Conservation (phyloP, 352 stramenopile species). For the Pythium folliculosum region DNA sequence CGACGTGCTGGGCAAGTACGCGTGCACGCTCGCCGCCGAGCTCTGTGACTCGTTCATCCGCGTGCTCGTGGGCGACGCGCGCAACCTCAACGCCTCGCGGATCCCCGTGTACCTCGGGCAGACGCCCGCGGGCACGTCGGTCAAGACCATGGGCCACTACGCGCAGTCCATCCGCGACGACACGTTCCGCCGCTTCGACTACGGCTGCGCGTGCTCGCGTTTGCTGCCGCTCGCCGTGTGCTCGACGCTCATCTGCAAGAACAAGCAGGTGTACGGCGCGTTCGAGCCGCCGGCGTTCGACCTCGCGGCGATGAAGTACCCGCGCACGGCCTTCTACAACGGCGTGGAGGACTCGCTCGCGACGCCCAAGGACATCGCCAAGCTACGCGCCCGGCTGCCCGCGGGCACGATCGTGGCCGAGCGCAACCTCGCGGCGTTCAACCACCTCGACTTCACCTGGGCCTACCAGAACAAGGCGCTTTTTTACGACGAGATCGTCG, state of each 20-base stretch:
- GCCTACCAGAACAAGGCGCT: slow-evolving; percentile 23
- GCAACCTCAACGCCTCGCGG: slow-evolving; percentile 53
- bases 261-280: slow-evolving; percentile 51
- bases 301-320: slow-evolving; percentile 50
- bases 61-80: slow-evolving; percentile 40
- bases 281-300: slow-evolving; percentile 47
- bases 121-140: slow-evolving; percentile 56
- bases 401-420: slow-evolving; percentile 54
- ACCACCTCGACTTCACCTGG: slow-evolving; percentile 77
- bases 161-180: slow-evolving; percentile 60
- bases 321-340: slow-evolving; percentile 51
- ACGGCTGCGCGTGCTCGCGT: slow-evolving; percentile 47
- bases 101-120: slow-evolving; percentile 70
- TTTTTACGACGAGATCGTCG: slow-evolving; percentile 13
- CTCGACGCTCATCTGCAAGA: slow-evolving; percentile 51
- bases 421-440: slow-evolving; percentile 43
- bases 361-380: slow-evolving; percentile 41
- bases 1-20: slow-evolving; percentile 42
- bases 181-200: slow-evolving; percentile 60
- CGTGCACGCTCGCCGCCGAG: slow-evolving; percentile 45
- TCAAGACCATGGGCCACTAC: slow-evolving; percentile 71
- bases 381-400: slow-evolving; percentile 45
- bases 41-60: slow-evolving; percentile 47
- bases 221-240: slow-evolving; percentile 42
- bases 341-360: slow-evolving; percentile 57